phyloP scores from a whole-genome alignment of 768 basidiomycete genomes.

The Leucocoprinus birnbaumii region DNA sequence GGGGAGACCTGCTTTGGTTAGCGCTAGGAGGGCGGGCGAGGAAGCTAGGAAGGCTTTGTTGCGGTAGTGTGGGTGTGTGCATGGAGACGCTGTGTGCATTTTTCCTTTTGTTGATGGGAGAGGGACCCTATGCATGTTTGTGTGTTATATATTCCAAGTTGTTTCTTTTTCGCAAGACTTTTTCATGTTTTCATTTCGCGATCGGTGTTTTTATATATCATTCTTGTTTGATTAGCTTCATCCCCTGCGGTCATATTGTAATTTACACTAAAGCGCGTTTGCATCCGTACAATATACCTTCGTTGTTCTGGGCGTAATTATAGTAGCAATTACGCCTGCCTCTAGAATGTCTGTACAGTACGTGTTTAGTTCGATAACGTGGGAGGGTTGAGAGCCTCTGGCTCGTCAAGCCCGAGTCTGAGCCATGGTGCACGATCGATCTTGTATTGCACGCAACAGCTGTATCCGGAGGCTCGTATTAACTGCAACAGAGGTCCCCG shows the following conservation, averaged over 20 bases:
- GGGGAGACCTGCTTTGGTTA: slow-evolving; percentile 40
- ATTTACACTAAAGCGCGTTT: slow-evolving; percentile 2
- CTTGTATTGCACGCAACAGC: not conserved
- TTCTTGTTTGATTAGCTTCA: no score
- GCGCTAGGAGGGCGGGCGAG: slow-evolving; percentile 46
- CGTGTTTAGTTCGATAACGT: no score
- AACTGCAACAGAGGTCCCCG: no score
- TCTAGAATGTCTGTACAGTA: no score
- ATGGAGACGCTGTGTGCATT: not conserved
- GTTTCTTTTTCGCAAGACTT: no score
- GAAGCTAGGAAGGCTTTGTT: slow-evolving; percentile 47
- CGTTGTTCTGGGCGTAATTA: no score
- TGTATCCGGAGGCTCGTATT: not conserved
- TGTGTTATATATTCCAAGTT: no score
- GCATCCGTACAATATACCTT: not conserved
- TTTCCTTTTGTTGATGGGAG: not conserved
- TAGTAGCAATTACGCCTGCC: no score
- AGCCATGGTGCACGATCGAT: not conserved
- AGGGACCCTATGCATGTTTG: not conserved
- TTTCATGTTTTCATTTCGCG: no score
- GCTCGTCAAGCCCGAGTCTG: not conserved
- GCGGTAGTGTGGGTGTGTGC: slow-evolving; percentile 24
- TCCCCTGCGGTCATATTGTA: not conserved
- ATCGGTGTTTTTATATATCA: no score
- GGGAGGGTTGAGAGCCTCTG: no score